Base-by-base conservation (phyloP, 169 alveolate genomes). In the Plasmodium fragile region DNA sequence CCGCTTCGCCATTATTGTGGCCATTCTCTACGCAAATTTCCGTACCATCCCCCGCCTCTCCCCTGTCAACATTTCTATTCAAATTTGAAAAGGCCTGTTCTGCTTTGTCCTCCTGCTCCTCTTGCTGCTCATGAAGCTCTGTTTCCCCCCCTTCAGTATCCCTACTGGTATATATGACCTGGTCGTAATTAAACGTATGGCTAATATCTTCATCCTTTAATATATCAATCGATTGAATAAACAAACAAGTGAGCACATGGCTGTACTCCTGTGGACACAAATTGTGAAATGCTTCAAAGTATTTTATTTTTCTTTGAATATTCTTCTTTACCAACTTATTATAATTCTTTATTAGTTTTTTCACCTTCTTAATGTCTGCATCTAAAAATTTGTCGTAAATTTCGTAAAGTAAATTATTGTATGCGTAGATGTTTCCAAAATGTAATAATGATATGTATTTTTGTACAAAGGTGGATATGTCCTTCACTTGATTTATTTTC, bases 301-400 rank as follows among this genome's bases (percentile, higher is more conserved):
- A 87, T 87, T 87, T 87, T 78, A 87, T 87, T 87, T 87, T 87
- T 65, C 77, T 59, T 77, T 87, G 52, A 3, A 78, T 32, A 55
- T 45, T 75, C 28, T 87, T 87, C 49, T 87, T 87, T 22, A 80
- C 70, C 81, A 87, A 39, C 30, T 87, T 87, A 32, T 70, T 77
- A 78, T 78, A 87, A 78, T 87, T 87, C 34, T 87, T 87, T 39
- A 87, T 87, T 65, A 87, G 41, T 87, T 87, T 87, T 69, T 87
- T 87, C 13, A 87, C 93, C 22, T 78, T 87, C 81, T 87, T 87
- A 78, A 87, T 87, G 32, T 87, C 89, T 7, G 39, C 25, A 78
- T 87, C 81, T 72, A 87, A 59, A 78, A 87, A 87, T 25, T 87
- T 87, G 81, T 87, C 93, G 49, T 87, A 87, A n/a, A 87, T 87